Base-by-base conservation (phyloP, 306 rosid genomes). In the Trifolium repens region DNA sequence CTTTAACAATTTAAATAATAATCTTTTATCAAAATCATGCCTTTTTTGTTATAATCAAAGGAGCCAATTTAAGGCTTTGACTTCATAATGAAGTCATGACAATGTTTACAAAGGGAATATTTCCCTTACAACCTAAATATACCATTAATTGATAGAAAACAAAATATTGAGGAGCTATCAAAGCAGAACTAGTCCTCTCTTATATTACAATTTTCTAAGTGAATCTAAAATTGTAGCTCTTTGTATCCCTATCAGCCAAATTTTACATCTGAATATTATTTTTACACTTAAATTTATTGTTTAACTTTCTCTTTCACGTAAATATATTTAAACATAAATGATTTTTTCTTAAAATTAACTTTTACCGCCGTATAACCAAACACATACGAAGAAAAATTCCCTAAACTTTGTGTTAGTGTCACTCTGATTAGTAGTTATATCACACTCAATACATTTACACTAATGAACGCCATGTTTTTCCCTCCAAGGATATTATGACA, bases 401-500 rank as follows among this genome's bases (percentile, higher is more conserved):
- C 59, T 32, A 59, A 76, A 65, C 55, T 66, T 60, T 30, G 1
- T 35, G 43, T 66, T 8, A 66, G 37, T 9, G 6, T 54, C 44
- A 62, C 2, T 75, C 2, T 69, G 61, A 49, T 58, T 66, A 39
- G 46, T 32, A 32, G 35, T 32, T 32, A 44, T 60, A 46, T 43
- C 70, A 10, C 69, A 17, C 50, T 66, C 1, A 4, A 26, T 67
- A 19, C 77, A 77, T 81, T 90, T 70, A 91, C 76, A 85, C 66
- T 1, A 73, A 82, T 32, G 97, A 89, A 64, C 87, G 92, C 97
- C 97, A 91, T 74, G 86, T 82, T 75, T 87, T 85, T 46, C 98
- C 94, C 76, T 94, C 94, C 40, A 94, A 77, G 2, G 89, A 89
- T 68, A 94, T 83, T 39, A 94, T 70, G 71, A 91, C 83, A 50